phyloP scores from a whole-genome alignment of 73 alveolate genomes.

The Uronychia binucleata region DNA sequence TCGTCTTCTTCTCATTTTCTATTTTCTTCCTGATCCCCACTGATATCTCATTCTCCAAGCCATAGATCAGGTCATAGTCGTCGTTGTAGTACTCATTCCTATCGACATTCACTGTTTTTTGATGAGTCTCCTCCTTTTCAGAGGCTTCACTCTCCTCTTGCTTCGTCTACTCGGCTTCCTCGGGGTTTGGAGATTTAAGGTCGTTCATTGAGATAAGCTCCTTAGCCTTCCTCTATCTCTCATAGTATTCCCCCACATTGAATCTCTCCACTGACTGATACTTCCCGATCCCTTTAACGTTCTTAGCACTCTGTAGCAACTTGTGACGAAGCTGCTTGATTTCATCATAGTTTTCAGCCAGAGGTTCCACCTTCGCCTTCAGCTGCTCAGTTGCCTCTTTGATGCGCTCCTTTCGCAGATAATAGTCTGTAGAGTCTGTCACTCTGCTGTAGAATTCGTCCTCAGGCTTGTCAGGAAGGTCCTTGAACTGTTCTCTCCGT shows the following conservation, averaged over 20 bases:
- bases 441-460: slow-evolving; percentile 11
- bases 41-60: slow-evolving; percentile 72
- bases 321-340: background rate
- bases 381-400: background rate
- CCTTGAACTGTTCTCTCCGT: background rate
- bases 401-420: slow-evolving; percentile 14
- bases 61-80: slow-evolving; percentile 69
- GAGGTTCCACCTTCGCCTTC: slow-evolving; percentile 2
- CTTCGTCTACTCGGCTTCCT: slow-evolving; percentile 1
- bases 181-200: background rate
- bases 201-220: background rate
- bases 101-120: slow-evolving; percentile 12
- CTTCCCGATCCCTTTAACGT: background rate
- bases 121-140: slow-evolving; percentile 33
- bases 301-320: background rate
- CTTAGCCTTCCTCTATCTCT: background rate
- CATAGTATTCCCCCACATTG: background rate
- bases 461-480: slow-evolving; percentile 19
- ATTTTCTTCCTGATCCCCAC: slow-evolving; percentile 54
- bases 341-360: background rate
- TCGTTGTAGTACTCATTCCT: slow-evolving; percentile 26
- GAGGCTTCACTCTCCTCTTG: slow-evolving; percentile 21
- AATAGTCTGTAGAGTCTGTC: slow-evolving; percentile 9
- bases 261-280: background rate
- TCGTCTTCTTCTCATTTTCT: slow-evolving; percentile 59